These are phyloP conservation scores for Cyberlindnera galapagoensis DNA, from an alignment of 805 yeast species.

Conservation along the genomic window DNA sequence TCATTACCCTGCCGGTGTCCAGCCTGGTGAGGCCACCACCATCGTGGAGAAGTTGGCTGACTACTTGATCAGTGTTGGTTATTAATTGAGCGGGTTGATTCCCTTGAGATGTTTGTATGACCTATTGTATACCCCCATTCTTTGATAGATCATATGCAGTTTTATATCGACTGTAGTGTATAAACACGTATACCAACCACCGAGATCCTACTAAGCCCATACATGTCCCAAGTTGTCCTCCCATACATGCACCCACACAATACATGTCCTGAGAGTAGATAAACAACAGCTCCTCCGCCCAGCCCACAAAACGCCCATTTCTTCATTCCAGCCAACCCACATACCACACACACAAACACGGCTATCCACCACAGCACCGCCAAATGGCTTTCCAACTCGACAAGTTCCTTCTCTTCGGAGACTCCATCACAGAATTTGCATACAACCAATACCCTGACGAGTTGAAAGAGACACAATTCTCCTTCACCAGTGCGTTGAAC, in stretches of 20 bases:
- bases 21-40: conserved; percentile 91
- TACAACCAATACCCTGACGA: conserved; percentile 29
- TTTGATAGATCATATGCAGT: too few species aligned
- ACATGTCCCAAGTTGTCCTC: too few species aligned
- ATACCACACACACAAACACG: too few species aligned
- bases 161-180: too few species aligned
- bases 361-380: too few species aligned
- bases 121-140: not conserved
- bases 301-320: too few species aligned
- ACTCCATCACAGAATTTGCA: conserved; percentile 58
- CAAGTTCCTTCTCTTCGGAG: conserved; percentile 61
- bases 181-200: too few species aligned
- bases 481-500: conserved; percentile 44
- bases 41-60: conserved; percentile 95
- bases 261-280: too few species aligned
- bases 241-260: too few species aligned
- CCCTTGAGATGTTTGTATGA: not conserved
- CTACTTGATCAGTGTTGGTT: conserved; percentile 82
- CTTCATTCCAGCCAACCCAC: too few species aligned
- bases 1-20: conserved; percentile 89
- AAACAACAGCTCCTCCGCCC: too few species aligned
- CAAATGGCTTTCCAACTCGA: conserved; percentile 12
- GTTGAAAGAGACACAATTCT: conserved; percentile 30
- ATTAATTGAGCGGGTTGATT: conserved; percentile 32
- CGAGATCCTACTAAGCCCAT: too few species aligned